These are phyloP conservation scores for Pleurotus tuber-regium DNA, from an alignment of 768 basidiomycete genomes.

Conservation along the genomic window DNA sequence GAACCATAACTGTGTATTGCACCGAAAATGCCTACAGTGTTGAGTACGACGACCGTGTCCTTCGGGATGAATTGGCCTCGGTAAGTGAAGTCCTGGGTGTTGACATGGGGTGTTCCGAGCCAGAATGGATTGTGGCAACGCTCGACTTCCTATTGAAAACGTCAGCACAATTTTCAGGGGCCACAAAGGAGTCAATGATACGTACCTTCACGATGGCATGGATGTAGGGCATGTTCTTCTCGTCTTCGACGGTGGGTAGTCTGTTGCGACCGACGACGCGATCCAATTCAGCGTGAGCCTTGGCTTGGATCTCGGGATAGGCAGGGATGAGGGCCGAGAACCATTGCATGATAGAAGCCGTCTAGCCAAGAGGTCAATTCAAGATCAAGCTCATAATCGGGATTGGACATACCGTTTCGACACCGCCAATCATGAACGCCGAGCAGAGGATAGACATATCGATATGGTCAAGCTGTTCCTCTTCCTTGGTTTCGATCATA, in stretches of 20 bases:
- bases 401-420: constrained; percentile 35
- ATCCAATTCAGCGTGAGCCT: constrained; percentile 29
- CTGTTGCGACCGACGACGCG: constrained; percentile 27
- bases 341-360: constrained; percentile 35
- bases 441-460: constrained; percentile 40
- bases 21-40: constrained; percentile 24
- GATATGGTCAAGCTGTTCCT: constrained; percentile 33
- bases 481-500: constrained; percentile 28
- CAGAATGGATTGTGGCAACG: constrained; percentile 37
- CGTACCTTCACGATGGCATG: constrained; percentile 30
- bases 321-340: constrained; percentile 35
- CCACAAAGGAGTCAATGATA: neutral
- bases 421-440: constrained; percentile 43
- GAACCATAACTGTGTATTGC: neutral
- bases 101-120: constrained; percentile 39
- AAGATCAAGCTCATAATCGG: neutral
- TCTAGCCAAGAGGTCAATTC: constrained; percentile 19
- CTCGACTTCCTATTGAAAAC: constrained; percentile 29
- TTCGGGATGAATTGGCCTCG: constrained; percentile 38
- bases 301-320: constrained; percentile 24
- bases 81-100: constrained; percentile 38
- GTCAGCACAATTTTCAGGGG: neutral
- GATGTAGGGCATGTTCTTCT: constrained; percentile 32
- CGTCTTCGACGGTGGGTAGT: constrained; percentile 28
- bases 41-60: constrained; percentile 36